Evolutionary conservation across 306 rosid genomes (phyloP), one percentile per base, ranked within the genome.

Genomic region (Trifolium pratense): DNA sequence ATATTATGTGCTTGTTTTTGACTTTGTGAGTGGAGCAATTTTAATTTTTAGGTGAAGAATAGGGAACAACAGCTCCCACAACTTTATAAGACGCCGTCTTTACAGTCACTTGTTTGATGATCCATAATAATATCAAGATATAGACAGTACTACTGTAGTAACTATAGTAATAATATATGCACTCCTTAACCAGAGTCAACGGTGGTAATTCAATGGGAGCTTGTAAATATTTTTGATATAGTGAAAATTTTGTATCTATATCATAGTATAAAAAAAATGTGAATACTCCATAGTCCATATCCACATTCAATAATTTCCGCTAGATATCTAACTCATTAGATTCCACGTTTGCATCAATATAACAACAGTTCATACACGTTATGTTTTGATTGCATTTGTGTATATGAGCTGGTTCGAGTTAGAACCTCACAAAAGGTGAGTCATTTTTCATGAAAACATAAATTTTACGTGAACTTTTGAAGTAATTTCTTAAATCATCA

Each of bases 21-120:
- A 26, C 31, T 26, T 26, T 26, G 31, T 39, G 43, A 39, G 43
- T 45, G 17, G 52, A n/a, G 16, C 52, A 46, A 46, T 46, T 7
- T 2, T 40, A 1, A 3, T 10, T 39, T 39, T 11, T 39, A 10
- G 13, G 45, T 10, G 45, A 40, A 10, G 14, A 40, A 40, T 40
- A 39, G 43, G 42, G 13, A 39, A 3, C 43, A 45, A 15, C 7
- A 45, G 18, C 52, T 40, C 9, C 52, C 16, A 46, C 16, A 46
- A 55, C 61, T 21, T 21, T 21, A 55, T 55, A 55, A 55, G 32
- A 55, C 61, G 61, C 61, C 61, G 61, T 11, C 32, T 20, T 55
- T 4, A 32, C 61, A 21, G n/a, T 53, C 31, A 15, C 3, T 20
- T 18, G 60, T 9, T 53, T 53, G 60, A 20, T 53, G 60, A 20